Percentiles rank a stretch among this genome's conserved stretches.
Evolutionary conservation across 192 early-diverging fungal genomes (phyloP).

Genomic region (Funneliformis geosporum): DNA sequence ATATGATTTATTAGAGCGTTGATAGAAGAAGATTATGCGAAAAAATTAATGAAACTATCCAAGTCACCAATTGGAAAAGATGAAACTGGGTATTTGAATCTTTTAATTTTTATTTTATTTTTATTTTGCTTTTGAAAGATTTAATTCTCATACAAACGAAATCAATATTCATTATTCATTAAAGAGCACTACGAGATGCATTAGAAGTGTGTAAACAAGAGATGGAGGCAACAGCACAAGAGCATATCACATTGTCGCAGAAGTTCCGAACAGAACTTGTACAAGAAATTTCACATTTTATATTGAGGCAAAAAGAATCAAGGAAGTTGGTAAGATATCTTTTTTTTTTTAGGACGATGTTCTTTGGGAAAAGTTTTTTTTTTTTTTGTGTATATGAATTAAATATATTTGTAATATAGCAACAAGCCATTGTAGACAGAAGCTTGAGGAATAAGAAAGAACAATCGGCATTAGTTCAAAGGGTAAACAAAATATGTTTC

Average conservation of each 20-base stretch:
- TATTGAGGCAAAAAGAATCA: constrained; percentile 64
- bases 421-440: constrained; percentile 52
- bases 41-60: constrained; percentile 61
- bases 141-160: no score
- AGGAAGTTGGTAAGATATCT: constrained; percentile 50
- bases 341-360: not conserved
- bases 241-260: constrained; percentile 62
- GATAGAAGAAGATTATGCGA: constrained; percentile 72
- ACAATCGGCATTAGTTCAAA: constrained; percentile 46
- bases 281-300: constrained; percentile 60
- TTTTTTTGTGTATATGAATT: not conserved
- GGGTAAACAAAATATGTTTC: constrained; percentile 37
- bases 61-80: constrained; percentile 64
- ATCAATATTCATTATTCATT: not conserved
- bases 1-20: constrained; percentile 46
- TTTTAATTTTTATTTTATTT: not conserved
- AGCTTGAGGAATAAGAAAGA: constrained; percentile 56
- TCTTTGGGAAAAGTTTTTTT: not conserved
- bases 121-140: no score
- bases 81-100: constrained; percentile 59
- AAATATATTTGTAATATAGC: constrained; percentile 27
- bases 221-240: constrained; percentile 62
- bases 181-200: constrained; percentile 56
- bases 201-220: constrained; percentile 61
- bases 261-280: constrained; percentile 67